Base-by-base conservation (phyloP, 2,329 filamentous ascomycete species). In the Scortechinia acanthostroma region DNA sequence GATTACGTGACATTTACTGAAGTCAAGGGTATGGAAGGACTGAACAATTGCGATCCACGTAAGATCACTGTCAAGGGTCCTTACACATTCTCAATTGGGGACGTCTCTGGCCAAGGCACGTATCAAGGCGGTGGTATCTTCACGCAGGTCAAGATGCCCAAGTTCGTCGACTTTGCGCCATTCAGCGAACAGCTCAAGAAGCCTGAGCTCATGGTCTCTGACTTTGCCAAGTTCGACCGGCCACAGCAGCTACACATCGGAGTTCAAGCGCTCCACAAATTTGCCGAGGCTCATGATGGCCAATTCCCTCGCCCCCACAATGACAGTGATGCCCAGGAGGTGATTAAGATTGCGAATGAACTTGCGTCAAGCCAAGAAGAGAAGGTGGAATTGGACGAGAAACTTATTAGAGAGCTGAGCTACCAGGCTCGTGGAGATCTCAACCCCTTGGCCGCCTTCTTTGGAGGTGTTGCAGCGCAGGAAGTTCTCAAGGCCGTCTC, bases 61-160 rank as follows among this genome's bases (percentile, higher is more conserved):
- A 95, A 96, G 70, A 80, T 98, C 49, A 88, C 86, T 3, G 90
- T 96, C 43, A 96, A 95, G 69, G 93, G 88, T 1, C 93, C 93
- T 3, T 98, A 97, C 63, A 95, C 91, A 5, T 98, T 98, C 67
- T 93, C 89, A 14, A 96, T 98, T 54, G 93, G 91, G 35, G 89
- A 96, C 61, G 89, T 97, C 6, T 88, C 87, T 20, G 84, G 80
- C 4, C 74, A 96, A 25, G 93, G 93, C 25, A 76, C 87, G 56
- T 98, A 98, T 70, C 72, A 88, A 70, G 79, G 86, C 44, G 91
- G 91, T 42, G 93, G 93, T 49, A 78, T 95, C 48, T 98, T 87
- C 64, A 85, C 88, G 30, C 93, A 98, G 65, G 93, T 97, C 64
- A 98, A 97, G 76, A 96, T 96, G 91, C 93, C 93, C 43, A 95